Conservation (phyloP, 1,284 basidiomycete genomes). For the Jaminaea rosea region DNA sequence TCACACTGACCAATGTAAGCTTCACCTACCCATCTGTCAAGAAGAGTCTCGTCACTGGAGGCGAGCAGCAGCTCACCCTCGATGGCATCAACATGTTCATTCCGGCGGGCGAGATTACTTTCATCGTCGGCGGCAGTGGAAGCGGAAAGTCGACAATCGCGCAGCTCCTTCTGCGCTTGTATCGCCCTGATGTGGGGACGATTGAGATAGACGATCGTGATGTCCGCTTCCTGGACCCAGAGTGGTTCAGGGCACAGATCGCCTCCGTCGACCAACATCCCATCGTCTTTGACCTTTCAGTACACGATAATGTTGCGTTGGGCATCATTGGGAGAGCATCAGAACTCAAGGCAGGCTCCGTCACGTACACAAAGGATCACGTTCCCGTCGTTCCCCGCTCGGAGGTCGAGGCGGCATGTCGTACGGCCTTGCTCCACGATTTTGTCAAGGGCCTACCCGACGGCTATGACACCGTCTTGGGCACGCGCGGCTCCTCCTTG, state of each 20-base stretch:
- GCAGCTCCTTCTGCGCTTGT: conserved; percentile 70
- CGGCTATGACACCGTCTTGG: conserved; percentile 73
- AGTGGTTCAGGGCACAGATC: conserved; percentile 64
- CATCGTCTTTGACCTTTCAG: conserved; percentile 68
- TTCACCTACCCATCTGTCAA: conserved; percentile 77
- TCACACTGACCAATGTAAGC: conserved; percentile 65
- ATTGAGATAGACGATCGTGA: conserved; percentile 77
- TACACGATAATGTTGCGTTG: conserved; percentile 83
- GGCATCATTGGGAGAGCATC: conserved; percentile 52
- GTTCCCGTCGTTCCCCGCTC: conserved; percentile 54
- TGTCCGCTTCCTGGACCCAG: conserved; percentile 60
- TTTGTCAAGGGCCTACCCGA: conserved; percentile 73
- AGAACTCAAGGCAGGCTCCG: neutral
- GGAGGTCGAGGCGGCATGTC: conserved; percentile 71
- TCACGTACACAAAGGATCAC: conserved; percentile 9
- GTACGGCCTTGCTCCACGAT: conserved; percentile 77
- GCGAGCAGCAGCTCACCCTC: conserved; percentile 56
- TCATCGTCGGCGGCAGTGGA: conserved; percentile 82
- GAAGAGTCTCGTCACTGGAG: conserved; percentile 36
- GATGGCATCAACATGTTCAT: conserved; percentile 61
- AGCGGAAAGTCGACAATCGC: conserved; percentile 89
- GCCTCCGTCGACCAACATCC: conserved; percentile 68
- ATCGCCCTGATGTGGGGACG: conserved; percentile 50
- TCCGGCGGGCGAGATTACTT: conserved; percentile 75
- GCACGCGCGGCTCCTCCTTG: conserved; percentile 64